phyloP scores from a whole-genome alignment of 306 rosid species.

The Spatholobus suberectus region DNA sequence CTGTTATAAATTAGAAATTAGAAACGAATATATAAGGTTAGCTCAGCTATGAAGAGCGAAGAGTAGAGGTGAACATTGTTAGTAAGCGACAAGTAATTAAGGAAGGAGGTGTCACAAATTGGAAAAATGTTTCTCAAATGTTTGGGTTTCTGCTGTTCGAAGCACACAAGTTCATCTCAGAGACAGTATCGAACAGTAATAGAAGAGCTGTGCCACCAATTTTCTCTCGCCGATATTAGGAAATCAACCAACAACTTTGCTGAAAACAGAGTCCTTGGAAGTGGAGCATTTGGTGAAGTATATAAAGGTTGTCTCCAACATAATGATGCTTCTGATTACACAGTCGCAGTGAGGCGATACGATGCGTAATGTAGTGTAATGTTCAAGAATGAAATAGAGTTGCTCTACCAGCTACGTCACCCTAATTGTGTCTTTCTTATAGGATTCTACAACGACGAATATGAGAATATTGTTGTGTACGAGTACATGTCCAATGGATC shows the following conservation, averaged over 20 bases:
- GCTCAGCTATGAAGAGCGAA: background rate
- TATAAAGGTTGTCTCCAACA: constrained; percentile 10
- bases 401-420: background rate
- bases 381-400: constrained; percentile 2
- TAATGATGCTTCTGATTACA: background rate
- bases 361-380: background rate
- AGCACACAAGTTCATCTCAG: background rate
- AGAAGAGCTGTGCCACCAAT: background rate
- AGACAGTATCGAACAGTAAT: background rate
- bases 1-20: too few species aligned
- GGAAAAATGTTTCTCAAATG: background rate
- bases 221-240: background rate
- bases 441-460: background rate
- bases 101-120: background rate
- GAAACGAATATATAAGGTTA: too few species aligned
- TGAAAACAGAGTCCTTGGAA: background rate
- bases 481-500: constrained; percentile 1
- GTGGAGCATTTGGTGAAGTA: background rate
- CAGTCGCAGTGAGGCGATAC: background rate
- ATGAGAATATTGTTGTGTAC: background rate
- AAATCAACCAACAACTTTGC: background rate
- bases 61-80: background rate
- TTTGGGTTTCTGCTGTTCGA: background rate
- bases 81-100: background rate
- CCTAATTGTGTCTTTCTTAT: constrained; percentile 15